Base-by-base conservation (phyloP, 2,329 filamentous ascomycete species). In the Alternaria conjuncta region DNA sequence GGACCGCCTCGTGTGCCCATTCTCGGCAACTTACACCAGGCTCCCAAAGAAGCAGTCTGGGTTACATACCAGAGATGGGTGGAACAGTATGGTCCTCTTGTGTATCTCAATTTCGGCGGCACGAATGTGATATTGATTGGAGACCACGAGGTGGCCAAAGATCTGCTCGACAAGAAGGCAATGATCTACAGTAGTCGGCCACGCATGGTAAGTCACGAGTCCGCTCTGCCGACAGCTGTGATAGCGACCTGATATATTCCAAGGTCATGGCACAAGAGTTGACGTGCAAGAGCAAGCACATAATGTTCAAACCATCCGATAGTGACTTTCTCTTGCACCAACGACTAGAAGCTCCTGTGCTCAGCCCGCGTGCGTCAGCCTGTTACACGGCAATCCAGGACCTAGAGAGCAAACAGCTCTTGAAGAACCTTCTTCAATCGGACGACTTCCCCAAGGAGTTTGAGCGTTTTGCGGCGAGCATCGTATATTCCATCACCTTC, bases 141-240 rank as follows among this genome's bases (percentile, higher is more conserved):
- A 61, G 82, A 84, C 50, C 81, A 82, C 5, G 82, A 82, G 74
- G 76, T 80, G 3, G 84, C 84, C 0, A 82, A 82, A 21, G 84
- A 86, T 13, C 72, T 87, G 11, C 82, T 88, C n/a, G 84, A 86
- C 58, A 86, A 85, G 70, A 81, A 83, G 47, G 82, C 82, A 0
- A 81, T 81, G 12, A 82, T 84, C 57, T 86, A 86, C 69, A 81
- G 83, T 5, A 83, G 83, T 21, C 49, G 64, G n/a, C 64, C 64
- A 7, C 80, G 82, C 26, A 83, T 85, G 81, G 77, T 86, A 2
- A 58, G 61, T 25, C 43, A 43, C n/a, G 1, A 23, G 45, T 43
- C 12, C 20, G 10, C 55, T 26, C 20, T 20, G 20, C 7, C 15
- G 51, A 55, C 20, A 45, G 26, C 49, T 61, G 20, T 54, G 51